phyloP scores from a whole-genome alignment of 2,329 filamentous ascomycete species.

The Aphanoascus verrucosus region DNA sequence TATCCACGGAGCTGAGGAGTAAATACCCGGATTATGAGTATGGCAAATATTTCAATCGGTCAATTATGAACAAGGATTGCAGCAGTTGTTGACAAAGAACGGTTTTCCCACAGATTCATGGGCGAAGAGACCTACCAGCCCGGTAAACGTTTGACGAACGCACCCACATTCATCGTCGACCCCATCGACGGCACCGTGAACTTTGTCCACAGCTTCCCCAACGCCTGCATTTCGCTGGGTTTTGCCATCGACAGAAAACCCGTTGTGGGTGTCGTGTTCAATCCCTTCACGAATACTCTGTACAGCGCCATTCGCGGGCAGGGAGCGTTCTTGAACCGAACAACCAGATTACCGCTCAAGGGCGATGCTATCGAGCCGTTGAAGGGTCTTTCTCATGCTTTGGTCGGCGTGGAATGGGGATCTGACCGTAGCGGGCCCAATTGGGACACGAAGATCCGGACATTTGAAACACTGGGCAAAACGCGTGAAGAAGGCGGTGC shows the following conservation, averaged over 20 bases:
- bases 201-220: conserved; percentile 52
- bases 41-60: conserved; percentile 1
- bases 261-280: conserved; percentile 50
- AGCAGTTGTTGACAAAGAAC: neutral
- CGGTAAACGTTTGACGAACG: conserved; percentile 40
- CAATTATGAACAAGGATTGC: neutral
- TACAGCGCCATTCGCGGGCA: conserved; percentile 47
- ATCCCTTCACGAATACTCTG: conserved; percentile 47
- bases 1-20: conserved; percentile 41
- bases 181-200: conserved; percentile 57
- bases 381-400: conserved; percentile 39
- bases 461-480: conserved; percentile 41
- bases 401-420: conserved; percentile 53
- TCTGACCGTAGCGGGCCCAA: conserved; percentile 47
- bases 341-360: conserved; percentile 38
- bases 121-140: conserved; percentile 52
- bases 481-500: conserved; percentile 46
- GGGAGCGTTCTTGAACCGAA: conserved; percentile 41
- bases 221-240: conserved; percentile 50
- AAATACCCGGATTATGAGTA: conserved; percentile 46
- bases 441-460: conserved; percentile 46
- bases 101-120: conserved; percentile 36
- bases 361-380: conserved; percentile 36
- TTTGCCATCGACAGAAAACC: conserved; percentile 43
- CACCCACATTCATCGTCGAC: conserved; percentile 52